Percentiles rank a stretch among this genome's conserved stretches.
These are phyloP conservation scores for Sabuloglossum arenarium DNA, from an alignment of 495 filamentous ascomycete species.

Conservation along the genomic window DNA sequence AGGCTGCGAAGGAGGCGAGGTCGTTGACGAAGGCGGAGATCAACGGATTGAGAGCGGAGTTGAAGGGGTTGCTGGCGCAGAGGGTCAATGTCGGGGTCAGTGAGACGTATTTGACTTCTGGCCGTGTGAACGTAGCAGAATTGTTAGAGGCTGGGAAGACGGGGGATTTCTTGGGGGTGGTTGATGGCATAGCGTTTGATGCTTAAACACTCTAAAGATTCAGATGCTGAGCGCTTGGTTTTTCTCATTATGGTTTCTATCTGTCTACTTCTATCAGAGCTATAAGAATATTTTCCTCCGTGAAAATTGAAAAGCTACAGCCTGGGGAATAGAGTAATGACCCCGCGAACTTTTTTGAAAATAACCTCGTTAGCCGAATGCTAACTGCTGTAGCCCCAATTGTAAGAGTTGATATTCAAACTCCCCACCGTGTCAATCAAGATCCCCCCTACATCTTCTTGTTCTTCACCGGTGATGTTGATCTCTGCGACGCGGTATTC, in stretches of 20 bases:
- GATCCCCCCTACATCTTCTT: background rate
- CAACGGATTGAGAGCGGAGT: constrained; percentile 33
- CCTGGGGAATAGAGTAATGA: no score
- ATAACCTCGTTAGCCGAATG: no score
- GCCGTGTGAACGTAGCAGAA: constrained; percentile 62
- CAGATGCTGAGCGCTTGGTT: no score
- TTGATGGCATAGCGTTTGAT: constrained; percentile 29
- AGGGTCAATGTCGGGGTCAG: constrained; percentile 83
- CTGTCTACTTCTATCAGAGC: no score
- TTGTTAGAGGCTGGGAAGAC: constrained; percentile 41
- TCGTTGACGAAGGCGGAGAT: constrained; percentile 51
- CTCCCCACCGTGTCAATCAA: background rate
- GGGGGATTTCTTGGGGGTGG: constrained; percentile 38
- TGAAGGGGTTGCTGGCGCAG: constrained; percentile 45
- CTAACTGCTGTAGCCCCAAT: no score
- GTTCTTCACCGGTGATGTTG: background rate
- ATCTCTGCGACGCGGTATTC: background rate
- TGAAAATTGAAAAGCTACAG: no score
- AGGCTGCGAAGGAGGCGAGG: constrained; percentile 50
- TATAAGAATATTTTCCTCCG: no score
- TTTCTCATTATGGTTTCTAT: no score
- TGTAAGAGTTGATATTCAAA: no score
- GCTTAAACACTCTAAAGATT: no score
- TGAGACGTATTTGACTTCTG: constrained; percentile 67
- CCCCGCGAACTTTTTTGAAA: no score